Evolutionary conservation across 257 asterid species (phyloP).

Genomic region (Nemophila menziesii): DNA sequence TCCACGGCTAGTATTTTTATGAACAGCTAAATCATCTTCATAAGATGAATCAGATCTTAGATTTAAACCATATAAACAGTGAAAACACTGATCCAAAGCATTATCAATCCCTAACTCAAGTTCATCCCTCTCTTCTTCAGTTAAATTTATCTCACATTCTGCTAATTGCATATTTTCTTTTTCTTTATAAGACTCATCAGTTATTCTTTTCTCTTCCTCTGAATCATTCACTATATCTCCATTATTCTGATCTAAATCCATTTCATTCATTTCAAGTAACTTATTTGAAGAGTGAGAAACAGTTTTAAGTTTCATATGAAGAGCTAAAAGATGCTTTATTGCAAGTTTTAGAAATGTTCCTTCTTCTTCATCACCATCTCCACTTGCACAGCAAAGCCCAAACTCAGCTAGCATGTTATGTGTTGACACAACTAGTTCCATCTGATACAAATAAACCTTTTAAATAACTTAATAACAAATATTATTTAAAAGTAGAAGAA

Average conservation of each 20-base stretch:
- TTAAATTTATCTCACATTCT: slow-evolving; percentile 37
- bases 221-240: slow-evolving; percentile 19
- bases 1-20: slow-evolving; percentile 88
- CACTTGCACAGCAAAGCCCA: slow-evolving; percentile 88
- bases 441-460: too few species aligned
- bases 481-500: slow-evolving; percentile 13
- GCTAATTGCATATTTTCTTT: slow-evolving; percentile 23
- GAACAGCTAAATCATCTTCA: slow-evolving; percentile 77
- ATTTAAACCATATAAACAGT: slow-evolving; percentile 88
- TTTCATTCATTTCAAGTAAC: slow-evolving; percentile 32
- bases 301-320: slow-evolving; percentile 86
- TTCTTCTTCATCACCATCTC: slow-evolving; percentile 69
- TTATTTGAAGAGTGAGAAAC: slow-evolving; percentile 28
- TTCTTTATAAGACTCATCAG: slow-evolving; percentile 22
- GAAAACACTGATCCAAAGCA: slow-evolving; percentile 92
- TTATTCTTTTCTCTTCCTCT: slow-evolving; percentile 27
- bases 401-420: slow-evolving; percentile 98
- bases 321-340: slow-evolving; percentile 73
- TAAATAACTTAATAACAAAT: too few species aligned
- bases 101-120: slow-evolving; percentile 77
- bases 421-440: slow-evolving; percentile 70
- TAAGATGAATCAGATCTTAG: slow-evolving; percentile 83
- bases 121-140: slow-evolving; percentile 81
- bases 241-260: slow-evolving; percentile 24
- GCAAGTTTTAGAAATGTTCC: slow-evolving; percentile 89